A percentile compares a stretch with the other conserved stretches of the same genome.
phyloP scores from a whole-genome alignment of 2,329 filamentous ascomycete species.

The Verticillium albo-atrum region DNA sequence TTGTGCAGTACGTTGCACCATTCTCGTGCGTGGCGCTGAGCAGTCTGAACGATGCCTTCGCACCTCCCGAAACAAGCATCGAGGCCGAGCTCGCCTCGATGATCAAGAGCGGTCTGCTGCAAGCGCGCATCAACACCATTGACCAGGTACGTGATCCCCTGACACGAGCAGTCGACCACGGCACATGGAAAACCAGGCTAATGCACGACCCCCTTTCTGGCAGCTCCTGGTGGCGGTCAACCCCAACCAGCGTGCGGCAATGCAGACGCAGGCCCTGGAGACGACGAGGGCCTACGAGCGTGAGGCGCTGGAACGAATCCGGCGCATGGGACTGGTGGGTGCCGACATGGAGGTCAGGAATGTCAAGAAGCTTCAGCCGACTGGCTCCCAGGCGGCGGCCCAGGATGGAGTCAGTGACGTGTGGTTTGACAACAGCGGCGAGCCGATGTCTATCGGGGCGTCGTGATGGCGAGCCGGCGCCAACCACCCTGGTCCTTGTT shows the following conservation, averaged over 20 bases:
- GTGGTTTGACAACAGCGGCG: slow-evolving; percentile 26
- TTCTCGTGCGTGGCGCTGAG: slow-evolving; percentile 83
- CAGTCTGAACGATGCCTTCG: slow-evolving; percentile 75
- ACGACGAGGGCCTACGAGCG: slow-evolving; percentile 68
- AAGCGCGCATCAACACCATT: slow-evolving; percentile 81
- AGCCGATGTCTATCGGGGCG: slow-evolving; percentile 2
- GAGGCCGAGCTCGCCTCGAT: slow-evolving; percentile 72
- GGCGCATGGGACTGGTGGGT: slow-evolving; percentile 70
- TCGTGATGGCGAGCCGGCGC: background rate
- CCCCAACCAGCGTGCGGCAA: slow-evolving; percentile 59
- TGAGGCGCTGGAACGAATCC: slow-evolving; percentile 70
- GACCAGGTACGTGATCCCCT: slow-evolving; percentile 52
- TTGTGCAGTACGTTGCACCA: slow-evolving; percentile 86
- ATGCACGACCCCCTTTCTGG: slow-evolving; percentile 1
- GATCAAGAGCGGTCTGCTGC: slow-evolving; percentile 67
- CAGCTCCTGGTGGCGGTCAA: slow-evolving; percentile 70
- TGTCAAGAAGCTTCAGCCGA: slow-evolving; percentile 3
- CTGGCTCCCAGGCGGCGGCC: slow-evolving; percentile 5
- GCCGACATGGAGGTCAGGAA: slow-evolving; percentile 69
- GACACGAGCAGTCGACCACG: background rate
- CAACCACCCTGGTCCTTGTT: background rate
- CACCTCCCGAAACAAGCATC: slow-evolving; percentile 55
- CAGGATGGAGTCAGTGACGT: slow-evolving; percentile 20
- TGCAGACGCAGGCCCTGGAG: slow-evolving; percentile 66
- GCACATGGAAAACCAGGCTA: slow-evolving; percentile 4